phyloP scores from a whole-genome alignment of 306 rosid genomes.

The Cucurbita maxima region DNA sequence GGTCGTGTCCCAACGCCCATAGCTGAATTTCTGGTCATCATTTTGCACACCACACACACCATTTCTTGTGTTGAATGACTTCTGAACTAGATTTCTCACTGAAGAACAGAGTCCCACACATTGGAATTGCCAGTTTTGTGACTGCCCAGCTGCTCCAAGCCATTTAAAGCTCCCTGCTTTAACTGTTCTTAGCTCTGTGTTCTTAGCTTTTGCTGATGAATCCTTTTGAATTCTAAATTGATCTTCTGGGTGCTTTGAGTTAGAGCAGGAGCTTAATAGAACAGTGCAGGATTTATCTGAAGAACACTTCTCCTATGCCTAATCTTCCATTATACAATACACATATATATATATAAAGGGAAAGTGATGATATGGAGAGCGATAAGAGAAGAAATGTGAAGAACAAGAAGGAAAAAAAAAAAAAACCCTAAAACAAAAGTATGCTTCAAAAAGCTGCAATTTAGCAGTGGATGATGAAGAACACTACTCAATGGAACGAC shows the following conservation, averaged over 20 bases:
- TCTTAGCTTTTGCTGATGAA: not conserved
- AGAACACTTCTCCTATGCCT: not conserved
- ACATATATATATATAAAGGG: not conserved
- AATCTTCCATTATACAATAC: not conserved
- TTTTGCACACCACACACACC: not conserved
- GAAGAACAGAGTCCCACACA: not conserved
- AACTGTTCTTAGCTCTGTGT: not conserved
- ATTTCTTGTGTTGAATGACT: not conserved
- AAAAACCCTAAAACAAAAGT: not conserved
- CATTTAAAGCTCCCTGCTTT: not conserved
- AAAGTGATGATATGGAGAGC: not conserved
- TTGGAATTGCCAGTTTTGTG: not conserved
- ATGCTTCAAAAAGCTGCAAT: not conserved
- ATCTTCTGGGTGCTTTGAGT: not conserved
- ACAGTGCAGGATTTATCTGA: not conserved
- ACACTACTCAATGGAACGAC: constrained; percentile 43
- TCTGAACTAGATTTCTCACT: not conserved
- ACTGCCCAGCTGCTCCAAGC: not conserved
- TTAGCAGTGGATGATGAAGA: not conserved
- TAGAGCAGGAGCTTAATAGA: not conserved
- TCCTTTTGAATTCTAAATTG: not conserved
- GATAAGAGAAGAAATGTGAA: not conserved
- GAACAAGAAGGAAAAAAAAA: no score
- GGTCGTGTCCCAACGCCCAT: not conserved
- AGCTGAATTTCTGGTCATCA: not conserved